phyloP scores from a whole-genome alignment of 2,329 filamentous ascomycete genomes.

The Diaporthe caulivora region DNA sequence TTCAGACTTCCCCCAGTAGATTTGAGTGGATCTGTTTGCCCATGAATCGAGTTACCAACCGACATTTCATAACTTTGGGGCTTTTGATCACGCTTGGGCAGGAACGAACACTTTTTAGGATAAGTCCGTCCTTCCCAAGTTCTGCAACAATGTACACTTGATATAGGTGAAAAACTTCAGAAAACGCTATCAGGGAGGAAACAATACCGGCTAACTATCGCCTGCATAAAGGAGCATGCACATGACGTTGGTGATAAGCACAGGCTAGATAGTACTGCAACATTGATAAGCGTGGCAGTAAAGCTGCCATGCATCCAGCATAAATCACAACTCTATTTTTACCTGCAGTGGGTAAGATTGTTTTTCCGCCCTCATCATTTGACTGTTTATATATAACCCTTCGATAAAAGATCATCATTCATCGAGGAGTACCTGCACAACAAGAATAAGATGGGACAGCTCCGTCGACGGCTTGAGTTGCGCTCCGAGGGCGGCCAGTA shows the following conservation, averaged over 20 bases:
- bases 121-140: no score
- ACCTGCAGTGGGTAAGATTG: background rate
- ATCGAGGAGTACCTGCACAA: background rate
- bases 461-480: conserved; percentile 26
- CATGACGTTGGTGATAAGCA: conserved; percentile 1
- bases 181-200: background rate
- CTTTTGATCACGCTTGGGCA: background rate
- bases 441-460: conserved; percentile 1
- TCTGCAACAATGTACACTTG: background rate
- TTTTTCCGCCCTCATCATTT: background rate
- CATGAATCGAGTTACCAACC: background rate
- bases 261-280: conserved; percentile 16
- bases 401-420: background rate
- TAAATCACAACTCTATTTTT: background rate
- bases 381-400: background rate
- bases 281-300: conserved; percentile 17
- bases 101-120: no score
- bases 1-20: background rate
- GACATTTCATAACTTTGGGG: background rate
- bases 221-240: background rate
- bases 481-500: conserved; percentile 12
- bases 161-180: background rate
- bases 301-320: background rate
- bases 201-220: background rate
- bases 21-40: background rate